These are phyloP conservation scores for Lasiodiplodia sp. DNA, from an alignment of 2,329 filamentous ascomycete species.

Conservation along the genomic window DNA sequence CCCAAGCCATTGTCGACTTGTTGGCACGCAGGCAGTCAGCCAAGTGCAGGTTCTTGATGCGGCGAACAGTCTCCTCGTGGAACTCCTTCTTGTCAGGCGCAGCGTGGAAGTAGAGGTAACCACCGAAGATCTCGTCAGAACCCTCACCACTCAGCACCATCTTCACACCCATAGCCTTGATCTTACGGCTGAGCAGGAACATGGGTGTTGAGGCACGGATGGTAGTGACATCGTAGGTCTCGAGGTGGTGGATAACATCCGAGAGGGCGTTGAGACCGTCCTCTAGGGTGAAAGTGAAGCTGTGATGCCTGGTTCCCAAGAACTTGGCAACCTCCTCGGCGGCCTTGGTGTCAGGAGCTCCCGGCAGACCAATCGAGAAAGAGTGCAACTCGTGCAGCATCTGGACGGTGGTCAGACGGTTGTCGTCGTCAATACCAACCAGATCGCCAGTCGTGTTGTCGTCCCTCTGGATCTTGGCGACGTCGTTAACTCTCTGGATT, in stretches of 20 bases:
- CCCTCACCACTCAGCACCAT: slow-evolving; percentile 98
- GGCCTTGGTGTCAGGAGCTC: slow-evolving; percentile 89
- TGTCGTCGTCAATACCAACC: slow-evolving; percentile 92
- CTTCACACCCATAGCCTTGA: slow-evolving; percentile 99
- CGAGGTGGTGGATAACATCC: slow-evolving; percentile 97
- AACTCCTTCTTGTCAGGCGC: slow-evolving; percentile 91
- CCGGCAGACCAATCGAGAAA: slow-evolving; percentile 96
- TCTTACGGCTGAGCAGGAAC: slow-evolving; percentile 97
- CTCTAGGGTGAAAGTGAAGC: slow-evolving; percentile 97
- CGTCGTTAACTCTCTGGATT: slow-evolving; percentile 77
- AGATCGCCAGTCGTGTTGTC: slow-evolving; percentile 63
- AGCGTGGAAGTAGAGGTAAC: slow-evolving; percentile 97
- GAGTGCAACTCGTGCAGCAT: slow-evolving; percentile 96
- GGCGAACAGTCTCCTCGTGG: slow-evolving; percentile 91
- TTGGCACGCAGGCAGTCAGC: slow-evolving; percentile 98
- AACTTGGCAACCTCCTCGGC: slow-evolving; percentile 94
- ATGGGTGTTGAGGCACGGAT: slow-evolving; percentile 98
- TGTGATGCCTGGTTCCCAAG: slow-evolving; percentile 96
- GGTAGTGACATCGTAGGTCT: slow-evolving; percentile 97
- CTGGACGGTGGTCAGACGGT: slow-evolving; percentile 87
- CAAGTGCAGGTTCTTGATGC: slow-evolving; percentile 95
- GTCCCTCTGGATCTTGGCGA: slow-evolving; percentile 53
- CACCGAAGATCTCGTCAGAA: slow-evolving; percentile 97
- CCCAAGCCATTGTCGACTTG: slow-evolving; percentile 99
- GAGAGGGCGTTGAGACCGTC: slow-evolving; percentile 96